Evolutionary conservation across 2,329 filamentous ascomycete genomes (phyloP), one percentile per base, ranked within the genome.

Genomic region (Paraphoma chrysanthemicola): DNA sequence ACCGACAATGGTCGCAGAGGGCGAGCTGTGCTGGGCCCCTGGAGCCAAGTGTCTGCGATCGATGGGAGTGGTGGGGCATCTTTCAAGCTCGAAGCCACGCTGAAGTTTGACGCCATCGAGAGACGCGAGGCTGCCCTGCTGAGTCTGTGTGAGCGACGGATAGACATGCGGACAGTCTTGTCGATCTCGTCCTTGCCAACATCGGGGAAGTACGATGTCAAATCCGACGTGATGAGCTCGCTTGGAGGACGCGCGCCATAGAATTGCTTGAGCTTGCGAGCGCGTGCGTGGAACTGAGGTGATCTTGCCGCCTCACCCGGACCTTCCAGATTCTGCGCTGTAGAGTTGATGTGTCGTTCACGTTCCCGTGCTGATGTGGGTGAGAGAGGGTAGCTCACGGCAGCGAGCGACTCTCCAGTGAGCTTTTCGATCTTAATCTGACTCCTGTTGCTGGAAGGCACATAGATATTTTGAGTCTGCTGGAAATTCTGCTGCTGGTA

Each of bases 171-270:
- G 60, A 97, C 93, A 0, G 95, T 98, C 67, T 93, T 90, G 76
- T 98, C 95, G 73, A 99, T 97, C 67, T 96, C 92, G 73, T 97
- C 93, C 53, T 92, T 89, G 48, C 93, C 88, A 69, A 98, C 94
- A 70, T 96, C 93, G 0, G 95, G 95, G 83, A 99, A 99, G 81
- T 98, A 99, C 0, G 93, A 96, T 1, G 92, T 95, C 57, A 99
- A 82, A 73, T 99, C 95, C 18, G 95, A 96, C 28, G 94, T 94
- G 72, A 99, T 99, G 74, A 99, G 86, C 80, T 99, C 95, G 79
- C 94, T 98, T 1, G 95, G 95, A 16, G 95, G 95, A 67, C 95
- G 86, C 62, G 95, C 88, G 33, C 94, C 94, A 69, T 96, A 95
- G 78, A 98, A 98, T 63, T 90, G 90, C 63, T 90, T 88, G 44